Percentiles rank a stretch among this genome's conserved stretches.
These are phyloP conservation scores for Schizothecium vesticola DNA, from an alignment of 495 filamentous ascomycete genomes.

Conservation along the genomic window DNA sequence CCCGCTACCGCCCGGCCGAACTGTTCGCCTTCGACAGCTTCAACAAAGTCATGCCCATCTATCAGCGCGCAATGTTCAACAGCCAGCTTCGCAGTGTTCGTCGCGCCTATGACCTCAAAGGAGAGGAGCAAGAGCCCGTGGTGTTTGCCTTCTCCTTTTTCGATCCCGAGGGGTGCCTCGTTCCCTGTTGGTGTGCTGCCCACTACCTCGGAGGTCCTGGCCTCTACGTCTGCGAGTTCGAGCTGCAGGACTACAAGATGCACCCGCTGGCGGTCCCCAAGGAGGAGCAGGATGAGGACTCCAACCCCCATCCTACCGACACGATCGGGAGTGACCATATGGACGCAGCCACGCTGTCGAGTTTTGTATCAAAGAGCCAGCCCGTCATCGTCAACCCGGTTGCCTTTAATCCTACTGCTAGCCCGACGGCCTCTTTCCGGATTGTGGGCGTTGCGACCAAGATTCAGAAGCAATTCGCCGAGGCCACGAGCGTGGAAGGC, in stretches of 20 bases:
- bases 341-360: slow-evolving; percentile 22
- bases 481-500: slow-evolving; percentile 1
- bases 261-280: slow-evolving; percentile 13
- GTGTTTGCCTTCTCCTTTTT: slow-evolving; percentile 23
- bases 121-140: slow-evolving; percentile 17
- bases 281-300: neutral
- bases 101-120: slow-evolving; percentile 4
- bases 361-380: slow-evolving; percentile 19
- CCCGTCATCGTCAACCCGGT: slow-evolving; percentile 10
- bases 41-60: slow-evolving; percentile 19
- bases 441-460: slow-evolving; percentile 20
- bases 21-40: slow-evolving; percentile 19
- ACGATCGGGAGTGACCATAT: slow-evolving; percentile 23
- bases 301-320: slow-evolving; percentile 10
- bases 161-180: slow-evolving; percentile 16
- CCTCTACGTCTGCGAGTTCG: slow-evolving; percentile 26
- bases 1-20: slow-evolving; percentile 15
- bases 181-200: slow-evolving; percentile 24
- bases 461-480: slow-evolving; percentile 22
- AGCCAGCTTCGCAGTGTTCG: slow-evolving; percentile 14
- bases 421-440: slow-evolving; percentile 15
- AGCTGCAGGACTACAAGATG: slow-evolving; percentile 20
- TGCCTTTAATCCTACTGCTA: neutral
- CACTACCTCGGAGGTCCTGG: slow-evolving; percentile 19
- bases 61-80: slow-evolving; percentile 17